phyloP scores from a whole-genome alignment of 495 filamentous ascomycete species.

The Xylaria bambusicola region DNA sequence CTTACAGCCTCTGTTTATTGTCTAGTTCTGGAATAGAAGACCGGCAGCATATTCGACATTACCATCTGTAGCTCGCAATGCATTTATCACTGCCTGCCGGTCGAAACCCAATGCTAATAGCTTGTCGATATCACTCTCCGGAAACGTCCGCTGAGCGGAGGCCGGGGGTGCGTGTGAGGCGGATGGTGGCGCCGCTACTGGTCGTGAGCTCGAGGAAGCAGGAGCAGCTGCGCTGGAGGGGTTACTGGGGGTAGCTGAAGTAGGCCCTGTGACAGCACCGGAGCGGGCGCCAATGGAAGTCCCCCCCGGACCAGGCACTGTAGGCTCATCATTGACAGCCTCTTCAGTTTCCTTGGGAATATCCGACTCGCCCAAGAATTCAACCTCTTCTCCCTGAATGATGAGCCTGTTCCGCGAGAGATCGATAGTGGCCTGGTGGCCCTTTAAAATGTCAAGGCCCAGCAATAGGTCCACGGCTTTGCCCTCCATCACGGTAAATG shows the following conservation, averaged over 20 bases:
- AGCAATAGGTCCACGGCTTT: constrained; percentile 95
- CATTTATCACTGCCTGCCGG: constrained; percentile 73
- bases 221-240: constrained; percentile 26
- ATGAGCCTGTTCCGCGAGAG: constrained; percentile 75
- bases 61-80: constrained; percentile 78
- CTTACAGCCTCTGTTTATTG: neutral
- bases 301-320: constrained; percentile 81
- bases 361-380: constrained; percentile 89
- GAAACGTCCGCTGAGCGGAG: constrained; percentile 44
- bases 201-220: constrained; percentile 23
- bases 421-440: constrained; percentile 92
- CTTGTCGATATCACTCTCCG: constrained; percentile 65
- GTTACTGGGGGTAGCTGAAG: constrained; percentile 30
- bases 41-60: constrained; percentile 86
- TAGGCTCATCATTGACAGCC: constrained; percentile 74
- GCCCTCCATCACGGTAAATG: constrained; percentile 99
- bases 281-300: constrained; percentile 81
- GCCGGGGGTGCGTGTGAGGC: constrained; percentile 36
- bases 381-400: constrained; percentile 84
- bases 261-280: constrained; percentile 72
- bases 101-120: constrained; percentile 79
- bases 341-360: constrained; percentile 82
- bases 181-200: constrained; percentile 35
- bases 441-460: constrained; percentile 93
- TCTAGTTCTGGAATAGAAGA: constrained; percentile 66